phyloP scores from a whole-genome alignment of 257 asterid genomes.

The Solanum etuberosum region DNA sequence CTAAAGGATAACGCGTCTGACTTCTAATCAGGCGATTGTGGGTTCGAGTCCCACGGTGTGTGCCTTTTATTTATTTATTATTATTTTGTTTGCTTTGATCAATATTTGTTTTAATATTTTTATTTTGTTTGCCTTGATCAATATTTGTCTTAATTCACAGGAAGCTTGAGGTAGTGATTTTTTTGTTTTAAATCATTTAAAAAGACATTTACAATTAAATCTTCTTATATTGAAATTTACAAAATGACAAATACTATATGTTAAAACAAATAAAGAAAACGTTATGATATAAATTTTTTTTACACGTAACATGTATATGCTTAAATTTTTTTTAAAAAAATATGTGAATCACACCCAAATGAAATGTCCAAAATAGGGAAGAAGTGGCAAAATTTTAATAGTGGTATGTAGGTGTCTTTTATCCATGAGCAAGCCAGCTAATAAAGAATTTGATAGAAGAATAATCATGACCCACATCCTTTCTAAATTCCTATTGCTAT shows the following conservation, averaged over 20 bases:
- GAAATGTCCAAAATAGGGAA: neutral
- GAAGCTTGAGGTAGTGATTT: neutral
- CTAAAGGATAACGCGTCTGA: constrained; percentile 46
- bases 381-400: neutral
- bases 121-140: neutral
- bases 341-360: neutral
- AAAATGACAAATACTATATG: too few species aligned
- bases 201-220: too few species aligned
- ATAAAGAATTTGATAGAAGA: neutral
- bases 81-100: too few species aligned
- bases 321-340: neutral
- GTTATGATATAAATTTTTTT: too few species aligned
- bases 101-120: too few species aligned
- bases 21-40: constrained; percentile 51
- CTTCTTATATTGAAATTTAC: too few species aligned
- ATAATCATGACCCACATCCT: neutral
- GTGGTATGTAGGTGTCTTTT: neutral
- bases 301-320: neutral
- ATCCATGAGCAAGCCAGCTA: neutral
- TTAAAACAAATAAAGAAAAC: too few species aligned
- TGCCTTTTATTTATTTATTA: too few species aligned
- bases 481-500: neutral
- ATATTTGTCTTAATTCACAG: neutral
- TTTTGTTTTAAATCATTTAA: too few species aligned
- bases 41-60: constrained; percentile 46